Evolutionary conservation across 164 flowering plant genomes (phyloP).

Genomic region (Liriodendron chinense): DNA sequence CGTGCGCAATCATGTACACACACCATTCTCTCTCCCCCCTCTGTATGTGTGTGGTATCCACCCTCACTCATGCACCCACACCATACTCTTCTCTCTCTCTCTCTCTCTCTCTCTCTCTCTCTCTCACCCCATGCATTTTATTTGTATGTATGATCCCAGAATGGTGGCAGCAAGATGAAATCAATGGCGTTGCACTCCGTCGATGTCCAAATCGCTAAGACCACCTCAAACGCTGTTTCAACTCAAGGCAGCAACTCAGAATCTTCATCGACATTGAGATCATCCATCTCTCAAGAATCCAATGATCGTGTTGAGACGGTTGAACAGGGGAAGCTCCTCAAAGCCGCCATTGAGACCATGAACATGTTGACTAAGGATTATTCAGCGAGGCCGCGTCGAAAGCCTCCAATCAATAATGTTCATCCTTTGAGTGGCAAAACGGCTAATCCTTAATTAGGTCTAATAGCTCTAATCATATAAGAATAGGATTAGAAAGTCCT

Average conservation of each 20-base stretch:
- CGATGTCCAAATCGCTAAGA: neutral
- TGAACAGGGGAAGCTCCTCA: constrained; percentile 5
- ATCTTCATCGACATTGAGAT: neutral
- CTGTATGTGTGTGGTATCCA: no score
- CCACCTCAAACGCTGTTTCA: neutral
- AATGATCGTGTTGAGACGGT: neutral
- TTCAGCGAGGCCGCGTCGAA: neutral
- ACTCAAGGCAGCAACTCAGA: neutral
- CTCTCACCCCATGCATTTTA: no score
- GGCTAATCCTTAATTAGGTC: neutral
- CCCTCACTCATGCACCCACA: no score
- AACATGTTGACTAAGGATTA: constrained; percentile 9
- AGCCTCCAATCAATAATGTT: constrained; percentile 7
- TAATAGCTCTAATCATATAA: neutral
- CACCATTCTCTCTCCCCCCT: no score
- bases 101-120: no score
- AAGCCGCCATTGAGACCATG: neutral
- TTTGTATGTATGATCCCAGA: neutral
- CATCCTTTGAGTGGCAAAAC: neutral
- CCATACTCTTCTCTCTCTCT: no score
- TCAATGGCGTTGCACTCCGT: no score
- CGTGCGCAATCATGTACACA: no score
- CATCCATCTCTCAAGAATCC: neutral
- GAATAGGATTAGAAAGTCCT: neutral
- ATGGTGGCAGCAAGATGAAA: neutral